Evolutionary conservation across 805 yeast species (phyloP).

Genomic region (Candida hungchunana): DNA sequence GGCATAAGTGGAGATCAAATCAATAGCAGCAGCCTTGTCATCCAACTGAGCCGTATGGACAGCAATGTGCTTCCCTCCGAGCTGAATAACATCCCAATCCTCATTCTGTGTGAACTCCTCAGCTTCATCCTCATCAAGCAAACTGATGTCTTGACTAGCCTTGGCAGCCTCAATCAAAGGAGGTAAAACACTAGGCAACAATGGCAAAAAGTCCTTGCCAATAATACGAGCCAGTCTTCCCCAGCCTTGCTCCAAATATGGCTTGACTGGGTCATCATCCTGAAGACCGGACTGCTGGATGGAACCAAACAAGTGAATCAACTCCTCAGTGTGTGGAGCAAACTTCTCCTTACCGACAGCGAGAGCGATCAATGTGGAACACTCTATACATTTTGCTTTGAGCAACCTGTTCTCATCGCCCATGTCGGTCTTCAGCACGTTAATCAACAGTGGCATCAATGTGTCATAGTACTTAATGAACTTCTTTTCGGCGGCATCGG

Average conservation of each 20-base stretch:
- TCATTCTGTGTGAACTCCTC: slow-evolving; percentile 79
- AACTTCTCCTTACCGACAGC: slow-evolving; percentile 95
- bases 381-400: slow-evolving; percentile 92
- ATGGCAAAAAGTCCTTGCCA: slow-evolving; percentile 82
- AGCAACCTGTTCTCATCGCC: slow-evolving; percentile 74
- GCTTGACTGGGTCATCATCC: slow-evolving; percentile 81
- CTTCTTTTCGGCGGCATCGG: slow-evolving; percentile 89
- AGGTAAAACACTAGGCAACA: slow-evolving; percentile 79
- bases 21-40: slow-evolving; percentile 91
- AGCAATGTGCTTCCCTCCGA: slow-evolving; percentile 90
- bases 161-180: slow-evolving; percentile 84
- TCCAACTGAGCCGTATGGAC: slow-evolving; percentile 93
- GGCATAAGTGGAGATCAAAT: slow-evolving; percentile 78
- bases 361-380: slow-evolving; percentile 87
- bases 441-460: slow-evolving; percentile 81
- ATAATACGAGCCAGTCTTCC: slow-evolving; percentile 84
- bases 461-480: slow-evolving; percentile 92
- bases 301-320: slow-evolving; percentile 64
- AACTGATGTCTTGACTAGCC: slow-evolving; percentile 82
- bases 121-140: slow-evolving; percentile 85
- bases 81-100: slow-evolving; percentile 92
- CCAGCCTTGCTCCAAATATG: slow-evolving; percentile 94
- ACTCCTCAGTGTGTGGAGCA: slow-evolving; percentile 64
- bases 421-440: slow-evolving; percentile 73
- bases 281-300: slow-evolving; percentile 59